phyloP scores from a whole-genome alignment of 1,284 basidiomycete genomes.

The Volvariella surrecta region DNA sequence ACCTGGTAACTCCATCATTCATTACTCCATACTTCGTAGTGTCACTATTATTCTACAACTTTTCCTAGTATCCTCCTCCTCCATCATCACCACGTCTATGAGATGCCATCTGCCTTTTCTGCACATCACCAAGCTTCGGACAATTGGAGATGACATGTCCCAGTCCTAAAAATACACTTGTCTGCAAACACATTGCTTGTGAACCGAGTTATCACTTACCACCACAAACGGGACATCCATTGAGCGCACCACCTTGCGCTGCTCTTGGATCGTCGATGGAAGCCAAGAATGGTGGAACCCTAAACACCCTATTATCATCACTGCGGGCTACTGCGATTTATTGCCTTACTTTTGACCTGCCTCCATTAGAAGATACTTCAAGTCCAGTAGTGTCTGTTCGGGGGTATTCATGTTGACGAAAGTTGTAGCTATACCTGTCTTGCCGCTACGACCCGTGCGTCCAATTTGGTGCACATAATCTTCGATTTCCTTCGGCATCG shows the following conservation, averaged over 20 bases:
- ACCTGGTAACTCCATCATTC: too few species aligned
- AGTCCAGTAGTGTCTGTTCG: conserved; percentile 92
- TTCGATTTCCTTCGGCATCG: conserved; percentile 99
- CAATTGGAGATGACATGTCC: conserved; percentile 93
- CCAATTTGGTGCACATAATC: conserved; percentile 99
- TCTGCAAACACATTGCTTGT: conserved; percentile 6
- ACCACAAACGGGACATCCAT: conserved; percentile 94
- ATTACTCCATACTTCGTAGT: too few species aligned
- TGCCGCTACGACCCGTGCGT: conserved; percentile 94
- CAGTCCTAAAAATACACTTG: conserved; percentile 46
- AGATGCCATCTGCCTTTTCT: conserved; percentile 82
- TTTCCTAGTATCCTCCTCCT: conserved; percentile 23
- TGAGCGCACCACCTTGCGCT: conserved; percentile 65
- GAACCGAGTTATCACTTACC: conserved; percentile 36
- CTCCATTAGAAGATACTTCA: conserved; percentile 96
- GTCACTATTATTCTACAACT: too few species aligned
- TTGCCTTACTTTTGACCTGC: conserved; percentile 80
- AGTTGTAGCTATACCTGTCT: conserved; percentile 99
- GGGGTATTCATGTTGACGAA: conserved; percentile 98
- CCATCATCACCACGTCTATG: conserved; percentile 63
- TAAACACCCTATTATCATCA: conserved; percentile 21
- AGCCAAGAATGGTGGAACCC: conserved; percentile 92
- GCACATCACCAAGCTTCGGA: conserved; percentile 93
- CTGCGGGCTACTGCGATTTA: background rate
- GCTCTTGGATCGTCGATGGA: conserved; percentile 90